Evolutionary conservation across 2,329 filamentous ascomycete genomes (phyloP).

Genomic region (Fusarium sp.): DNA sequence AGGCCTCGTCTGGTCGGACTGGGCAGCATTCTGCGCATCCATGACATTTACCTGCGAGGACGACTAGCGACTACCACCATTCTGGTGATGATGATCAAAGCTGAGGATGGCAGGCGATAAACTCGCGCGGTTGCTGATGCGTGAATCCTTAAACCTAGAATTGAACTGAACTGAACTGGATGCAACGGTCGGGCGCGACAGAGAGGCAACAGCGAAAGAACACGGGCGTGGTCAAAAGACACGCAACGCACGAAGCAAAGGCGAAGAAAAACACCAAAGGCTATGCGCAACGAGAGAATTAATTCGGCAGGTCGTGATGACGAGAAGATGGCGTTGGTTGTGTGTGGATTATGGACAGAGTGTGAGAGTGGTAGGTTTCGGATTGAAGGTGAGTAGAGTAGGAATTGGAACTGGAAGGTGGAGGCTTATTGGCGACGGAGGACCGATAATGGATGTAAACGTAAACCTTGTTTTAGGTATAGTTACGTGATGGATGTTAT

Average conservation of each 20-base stretch:
- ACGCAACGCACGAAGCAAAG: slow-evolving; percentile 21
- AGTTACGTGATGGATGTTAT: background rate
- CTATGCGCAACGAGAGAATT: slow-evolving; percentile 22
- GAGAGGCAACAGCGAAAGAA: slow-evolving; percentile 14
- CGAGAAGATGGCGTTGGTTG: slow-evolving; percentile 33
- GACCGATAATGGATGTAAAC: slow-evolving; percentile 28
- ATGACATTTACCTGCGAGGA: slow-evolving; percentile 71
- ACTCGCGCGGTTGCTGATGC: slow-evolving; percentile 40
- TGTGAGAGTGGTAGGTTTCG: slow-evolving; percentile 23
- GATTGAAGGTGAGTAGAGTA: slow-evolving; percentile 23
- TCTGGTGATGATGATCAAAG: slow-evolving; percentile 56
- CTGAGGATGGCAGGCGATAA: slow-evolving; percentile 42
- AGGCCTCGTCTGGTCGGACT: slow-evolving; percentile 71
- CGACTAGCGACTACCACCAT: slow-evolving; percentile 67
- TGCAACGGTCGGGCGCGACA: slow-evolving; percentile 29
- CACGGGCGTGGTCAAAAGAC: slow-evolving; percentile 27
- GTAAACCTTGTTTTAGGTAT: slow-evolving; percentile 43
- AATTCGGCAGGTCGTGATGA: slow-evolving; percentile 20
- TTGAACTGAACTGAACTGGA: slow-evolving; percentile 15
- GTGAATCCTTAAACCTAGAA: slow-evolving; percentile 30
- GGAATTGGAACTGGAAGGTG: slow-evolving; percentile 35
- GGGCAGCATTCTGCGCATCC: slow-evolving; percentile 76
- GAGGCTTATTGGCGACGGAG: slow-evolving; percentile 25
- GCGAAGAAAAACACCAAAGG: slow-evolving; percentile 17
- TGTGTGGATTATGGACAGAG: slow-evolving; percentile 2